Evolutionary conservation across 2,329 filamentous ascomycete genomes (phyloP).

Genomic region (Aspergillus hiratsukae): DNA sequence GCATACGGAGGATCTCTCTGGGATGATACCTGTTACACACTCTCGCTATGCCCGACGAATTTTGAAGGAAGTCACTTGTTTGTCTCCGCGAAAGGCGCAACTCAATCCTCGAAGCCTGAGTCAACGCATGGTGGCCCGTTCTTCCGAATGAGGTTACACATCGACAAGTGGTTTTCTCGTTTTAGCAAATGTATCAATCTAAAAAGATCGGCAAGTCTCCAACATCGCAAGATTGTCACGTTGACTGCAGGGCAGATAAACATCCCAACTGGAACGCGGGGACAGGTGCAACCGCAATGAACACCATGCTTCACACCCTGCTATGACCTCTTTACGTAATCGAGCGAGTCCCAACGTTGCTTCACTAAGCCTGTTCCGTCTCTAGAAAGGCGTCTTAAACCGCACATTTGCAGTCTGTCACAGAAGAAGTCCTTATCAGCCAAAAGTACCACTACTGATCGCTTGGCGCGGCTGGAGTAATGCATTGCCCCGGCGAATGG

Average conservation of each 20-base stretch:
- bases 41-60: not conserved
- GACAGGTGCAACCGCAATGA: too few species aligned
- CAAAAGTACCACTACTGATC: not conserved
- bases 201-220: too few species aligned
- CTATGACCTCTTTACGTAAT: too few species aligned
- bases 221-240: too few species aligned
- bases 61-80: not conserved
- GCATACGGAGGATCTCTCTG: not conserved
- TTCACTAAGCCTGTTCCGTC: not conserved
- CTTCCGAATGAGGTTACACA: too few species aligned
- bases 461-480: not conserved
- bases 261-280: too few species aligned
- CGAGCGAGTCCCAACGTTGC: not conserved
- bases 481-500: not conserved
- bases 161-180: too few species aligned
- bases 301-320: too few species aligned
- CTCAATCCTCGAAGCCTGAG: not conserved
- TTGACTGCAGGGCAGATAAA: too few species aligned
- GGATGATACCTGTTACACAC: not conserved
- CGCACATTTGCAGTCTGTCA: not conserved
- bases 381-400: not conserved
- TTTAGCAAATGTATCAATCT: too few species aligned
- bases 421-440: not conserved
- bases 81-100: not conserved
- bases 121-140: too few species aligned